Evolutionary conservation across 352 stramenopile genomes (phyloP).

Genomic region (Peronosclerospora sorghi): DNA sequence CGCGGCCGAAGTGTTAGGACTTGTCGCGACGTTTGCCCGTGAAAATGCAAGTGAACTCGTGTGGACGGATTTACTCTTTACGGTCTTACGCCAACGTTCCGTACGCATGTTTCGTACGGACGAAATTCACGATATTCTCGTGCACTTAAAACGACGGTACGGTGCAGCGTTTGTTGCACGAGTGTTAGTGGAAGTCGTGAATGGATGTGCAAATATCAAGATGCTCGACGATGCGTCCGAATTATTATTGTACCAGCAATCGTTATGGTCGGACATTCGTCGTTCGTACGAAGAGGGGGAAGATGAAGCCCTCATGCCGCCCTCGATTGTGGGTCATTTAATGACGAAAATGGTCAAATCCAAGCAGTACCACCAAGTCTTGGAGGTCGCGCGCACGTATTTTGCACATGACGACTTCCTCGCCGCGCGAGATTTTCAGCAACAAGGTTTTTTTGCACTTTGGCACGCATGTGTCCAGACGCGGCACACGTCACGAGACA

Average conservation of each 20-base stretch:
- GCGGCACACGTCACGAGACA: conserved; percentile 8
- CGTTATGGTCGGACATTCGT: conserved; percentile 11
- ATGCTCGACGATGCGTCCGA: conserved; percentile 39
- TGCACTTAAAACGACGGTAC: conserved; percentile 21
- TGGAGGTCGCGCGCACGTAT: conserved; percentile 29
- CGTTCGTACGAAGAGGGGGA: conserved; percentile 1
- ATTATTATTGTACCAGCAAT: conserved; percentile 42
- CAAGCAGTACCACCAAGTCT: conserved; percentile 21
- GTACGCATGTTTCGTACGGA: conserved; percentile 13
- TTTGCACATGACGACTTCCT: conserved; percentile 22
- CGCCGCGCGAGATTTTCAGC: conserved; percentile 29
- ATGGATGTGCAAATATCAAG: conserved; percentile 54
- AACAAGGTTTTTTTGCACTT: conserved; percentile 52
- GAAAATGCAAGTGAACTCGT: conserved; percentile 46
- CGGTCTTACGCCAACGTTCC: conserved; percentile 41
- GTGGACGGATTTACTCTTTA: conserved; percentile 69
- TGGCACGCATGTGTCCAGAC: conserved; percentile 22
- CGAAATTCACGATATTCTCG: conserved; percentile 29
- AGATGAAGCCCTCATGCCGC: conserved; percentile 23
- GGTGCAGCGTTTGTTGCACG: conserved; percentile 32
- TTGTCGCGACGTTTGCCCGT: conserved; percentile 30
- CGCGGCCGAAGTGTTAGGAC: conserved; percentile 34
- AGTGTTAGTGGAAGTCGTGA: conserved; percentile 39
- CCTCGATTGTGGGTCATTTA: conserved; percentile 39
- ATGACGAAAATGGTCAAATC: conserved; percentile 31